Evolutionary conservation across 139 green algal species (phyloP), one percentile per base, ranked within the genome.

Genomic region (Chlamydomonas schloesseri): DNA sequence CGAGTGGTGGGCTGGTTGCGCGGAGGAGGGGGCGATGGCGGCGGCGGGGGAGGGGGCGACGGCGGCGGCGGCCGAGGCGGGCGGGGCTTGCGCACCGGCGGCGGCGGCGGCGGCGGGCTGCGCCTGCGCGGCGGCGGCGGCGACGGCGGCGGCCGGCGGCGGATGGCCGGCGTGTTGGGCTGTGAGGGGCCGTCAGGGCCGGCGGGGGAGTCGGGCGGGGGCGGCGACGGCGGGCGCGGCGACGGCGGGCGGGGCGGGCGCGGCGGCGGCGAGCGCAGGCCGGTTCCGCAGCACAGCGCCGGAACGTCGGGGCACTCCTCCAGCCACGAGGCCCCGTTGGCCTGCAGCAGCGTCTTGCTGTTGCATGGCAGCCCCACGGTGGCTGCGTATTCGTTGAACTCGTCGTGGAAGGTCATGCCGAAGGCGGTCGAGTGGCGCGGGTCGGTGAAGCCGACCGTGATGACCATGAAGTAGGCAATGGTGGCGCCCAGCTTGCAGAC

Each of bases 401-500:
- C 78, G n/a, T 29, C 36, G 29, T 65, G 23, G 29, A 84, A 65
- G 42, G 78, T 74, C 46, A 84, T 84, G 34, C 42, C 62, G 64
- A 84, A 84, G 24, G 78, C 68, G 28, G 50, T 21, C 46, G 78
- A 31, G 62, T 84, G 78, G 42, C 78, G 64, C 18, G 78, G 78
- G 64, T 84, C 78, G 0, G 64, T 36, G 46, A 84, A 84, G 64
- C 64, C 64, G 3, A 84, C 50, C 33, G 78, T 84, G 24, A 84
- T 18, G 6, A 84, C 78, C 78, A 84, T 67, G 46, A 75, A 84
- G 62, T 84, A 75, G 20, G 78, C 78, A 13, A 84, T 37, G 17
- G 78, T 84, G 21, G 46, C 24, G 21, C 78, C 78, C n/a, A 75
- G 28, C 20, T 17, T 33, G 78, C 78, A 84, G n/a, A 84, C 17